These are phyloP conservation scores for Salvia miltiorrhiza DNA, from an alignment of 257 asterid genomes.

Conservation along the genomic window DNA sequence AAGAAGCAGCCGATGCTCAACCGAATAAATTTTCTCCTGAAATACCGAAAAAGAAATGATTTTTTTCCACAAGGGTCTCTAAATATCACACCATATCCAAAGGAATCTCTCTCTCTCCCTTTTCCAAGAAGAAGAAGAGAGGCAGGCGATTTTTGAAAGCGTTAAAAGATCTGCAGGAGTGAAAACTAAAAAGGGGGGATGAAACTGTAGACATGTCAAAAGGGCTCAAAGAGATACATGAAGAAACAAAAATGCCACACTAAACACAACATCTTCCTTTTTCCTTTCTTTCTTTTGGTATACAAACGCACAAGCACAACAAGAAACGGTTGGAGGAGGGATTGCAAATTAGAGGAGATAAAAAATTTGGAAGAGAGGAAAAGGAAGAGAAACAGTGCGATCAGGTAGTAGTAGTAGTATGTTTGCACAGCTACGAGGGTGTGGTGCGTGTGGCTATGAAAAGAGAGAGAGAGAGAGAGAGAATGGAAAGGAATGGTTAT, in stretches of 20 bases:
- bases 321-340: not conserved
- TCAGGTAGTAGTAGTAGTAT: not conserved
- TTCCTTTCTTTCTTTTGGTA: not conserved
- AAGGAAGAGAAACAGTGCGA: not conserved
- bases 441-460: not conserved
- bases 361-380: not conserved
- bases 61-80: not conserved
- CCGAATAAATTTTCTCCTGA: not conserved
- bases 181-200: not conserved
- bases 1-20: not conserved
- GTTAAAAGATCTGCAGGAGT: constrained; percentile 18
- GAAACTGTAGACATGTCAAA: constrained; percentile 25
- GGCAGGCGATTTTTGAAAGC: constrained; percentile 10
- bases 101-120: constrained; percentile 5
- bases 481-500: constrained; percentile 16
- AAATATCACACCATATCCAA: not conserved
- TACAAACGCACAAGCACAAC: not conserved
- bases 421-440: not conserved
- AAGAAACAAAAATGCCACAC: not conserved
- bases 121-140: constrained; percentile 21
- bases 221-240: constrained; percentile 8
- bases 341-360: not conserved
- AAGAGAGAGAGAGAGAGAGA: not conserved
- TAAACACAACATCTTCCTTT: not conserved
- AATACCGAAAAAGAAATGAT: constrained; percentile 14